Conservation (phyloP, 192 early-diverging fungal genomes). For the Helicostylum pulchrum region DNA sequence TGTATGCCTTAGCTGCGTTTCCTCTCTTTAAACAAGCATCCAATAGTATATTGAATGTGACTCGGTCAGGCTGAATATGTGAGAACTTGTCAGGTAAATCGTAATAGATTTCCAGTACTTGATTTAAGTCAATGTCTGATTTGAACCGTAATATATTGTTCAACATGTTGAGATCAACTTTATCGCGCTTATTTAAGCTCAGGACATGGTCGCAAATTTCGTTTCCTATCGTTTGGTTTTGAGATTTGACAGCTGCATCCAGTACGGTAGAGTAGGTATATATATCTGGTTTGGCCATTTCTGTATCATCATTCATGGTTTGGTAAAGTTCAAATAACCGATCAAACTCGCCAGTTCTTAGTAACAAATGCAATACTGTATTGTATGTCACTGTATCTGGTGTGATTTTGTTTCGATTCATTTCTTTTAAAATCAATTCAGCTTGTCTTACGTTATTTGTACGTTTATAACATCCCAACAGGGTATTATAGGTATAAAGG, state of each 20-base stretch:
- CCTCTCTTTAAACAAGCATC: slow-evolving; percentile 20
- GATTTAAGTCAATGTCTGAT: slow-evolving; percentile 5
- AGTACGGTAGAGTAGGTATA: slow-evolving; percentile 30
- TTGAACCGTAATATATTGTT: slow-evolving; percentile 23
- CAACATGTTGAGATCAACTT: slow-evolving; percentile 8
- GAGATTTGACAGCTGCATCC: slow-evolving; percentile 16
- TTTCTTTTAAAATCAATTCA: slow-evolving; percentile 12
- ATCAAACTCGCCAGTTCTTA: neutral
- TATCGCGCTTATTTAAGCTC: neutral
- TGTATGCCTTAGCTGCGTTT: slow-evolving; percentile 18
- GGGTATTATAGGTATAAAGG: slow-evolving; percentile 31
- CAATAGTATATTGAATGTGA: slow-evolving; percentile 31
- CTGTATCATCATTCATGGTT: neutral
- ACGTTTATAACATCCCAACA: slow-evolving; percentile 33
- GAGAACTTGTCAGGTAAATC: slow-evolving; percentile 10
- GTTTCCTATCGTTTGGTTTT: slow-evolving; percentile 9
- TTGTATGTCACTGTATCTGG: slow-evolving; percentile 29
- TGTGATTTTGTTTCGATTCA: slow-evolving; percentile 11
- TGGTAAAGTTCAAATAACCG: slow-evolving; percentile 11
- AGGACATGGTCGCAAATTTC: slow-evolving; percentile 16
- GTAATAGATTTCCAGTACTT: slow-evolving; percentile 16
- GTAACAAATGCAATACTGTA: slow-evolving; percentile 14
- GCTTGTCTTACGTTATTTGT: neutral
- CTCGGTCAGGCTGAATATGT: slow-evolving; percentile 15
- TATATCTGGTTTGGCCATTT: slow-evolving; percentile 14